Evolutionary conservation across 495 filamentous ascomycete genomes (phyloP), one percentile per base, ranked within the genome.

Genomic region (Penicillium canescens): DNA sequence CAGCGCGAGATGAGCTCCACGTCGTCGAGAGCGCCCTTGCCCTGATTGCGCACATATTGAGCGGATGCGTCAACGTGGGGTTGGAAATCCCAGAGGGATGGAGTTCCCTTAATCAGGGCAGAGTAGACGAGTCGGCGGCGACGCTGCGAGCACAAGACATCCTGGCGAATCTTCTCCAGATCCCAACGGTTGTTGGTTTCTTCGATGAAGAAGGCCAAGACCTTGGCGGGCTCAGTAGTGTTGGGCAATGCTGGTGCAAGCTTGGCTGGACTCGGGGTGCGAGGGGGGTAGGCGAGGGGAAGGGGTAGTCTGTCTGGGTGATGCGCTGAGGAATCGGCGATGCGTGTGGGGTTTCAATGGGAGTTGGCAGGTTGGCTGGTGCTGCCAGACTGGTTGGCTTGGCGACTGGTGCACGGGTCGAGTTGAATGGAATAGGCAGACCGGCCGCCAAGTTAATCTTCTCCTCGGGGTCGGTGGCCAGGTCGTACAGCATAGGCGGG

Each of bases 81-180:
- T 68, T 91, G 81, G 63, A 83, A 87, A 62, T 96, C 91, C 91
- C 91, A 96, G 55, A 79, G 76, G 0, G 79, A 78, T 28, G 84
- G 89, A 26, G 72, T 73, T 34, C 91, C 91, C 69, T 83, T 73
- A 56, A 82, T 85, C 54, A 96, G 70, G 5, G 91, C 89, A 16
- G 76, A 79, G 83, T 89, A 92, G 24, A 89, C 86, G 6, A 94
- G 66, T 24, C 83, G 76, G 10, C 91, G 78, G 39, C 81, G 81
- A 10, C 90, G 82, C 74, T 96, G 91, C 36, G 84, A 88, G 13
- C 70, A 57, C 20, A 92, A 61, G 0, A 92, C 90, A 24, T 87
- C 78, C 35, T 78, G 60, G 14, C 83, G 86, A 57, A 96, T 91
- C 34, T 69, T 68, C 34, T 83, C 77, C 58, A 95, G 81, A 51